phyloP scores from a whole-genome alignment of 1,284 basidiomycete genomes.

The Tetrapyrgos nigripes region DNA sequence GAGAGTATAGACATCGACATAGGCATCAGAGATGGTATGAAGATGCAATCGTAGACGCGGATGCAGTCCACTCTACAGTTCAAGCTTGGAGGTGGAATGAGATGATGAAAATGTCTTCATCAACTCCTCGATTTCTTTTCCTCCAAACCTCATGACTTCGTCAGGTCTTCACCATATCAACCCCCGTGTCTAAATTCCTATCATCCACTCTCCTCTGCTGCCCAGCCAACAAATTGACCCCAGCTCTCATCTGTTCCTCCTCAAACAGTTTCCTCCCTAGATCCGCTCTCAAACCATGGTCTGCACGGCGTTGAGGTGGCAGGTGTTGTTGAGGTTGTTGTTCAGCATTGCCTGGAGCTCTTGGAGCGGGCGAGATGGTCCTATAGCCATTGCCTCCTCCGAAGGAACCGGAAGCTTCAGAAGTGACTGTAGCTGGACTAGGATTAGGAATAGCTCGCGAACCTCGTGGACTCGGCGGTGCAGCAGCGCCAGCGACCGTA shows the following conservation, averaged over 20 bases:
- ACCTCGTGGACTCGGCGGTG: conserved; percentile 12
- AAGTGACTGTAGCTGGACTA: conserved; percentile 7
- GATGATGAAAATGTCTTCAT: neutral
- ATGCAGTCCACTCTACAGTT: neutral
- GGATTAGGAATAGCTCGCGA: conserved; percentile 8
- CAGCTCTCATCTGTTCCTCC: conserved; percentile 59
- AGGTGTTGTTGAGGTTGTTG: conserved; percentile 8
- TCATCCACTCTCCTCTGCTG: conserved; percentile 10
- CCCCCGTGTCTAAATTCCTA: conserved; percentile 49
- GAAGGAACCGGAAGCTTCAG: conserved; percentile 41
- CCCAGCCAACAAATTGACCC: neutral
- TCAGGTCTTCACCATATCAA: conserved; percentile 55
- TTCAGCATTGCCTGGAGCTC: conserved; percentile 4
- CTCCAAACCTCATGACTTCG: neutral
- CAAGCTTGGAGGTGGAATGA: neutral
- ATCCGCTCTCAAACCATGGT: conserved; percentile 60
- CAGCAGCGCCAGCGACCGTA: conserved; percentile 12
- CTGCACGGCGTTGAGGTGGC: conserved; percentile 42
- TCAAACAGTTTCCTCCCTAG: conserved; percentile 75
- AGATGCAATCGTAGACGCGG: neutral
- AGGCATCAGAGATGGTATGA: neutral
- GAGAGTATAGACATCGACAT: neutral
- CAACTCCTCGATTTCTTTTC: neutral
- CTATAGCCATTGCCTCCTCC: conserved; percentile 68
- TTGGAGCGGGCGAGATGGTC: conserved; percentile 73